A percentile compares a stretch with the other conserved stretches of the same genome.
These are phyloP conservation scores for Pleurotus tuoliensis DNA, from an alignment of 768 basidiomycete genomes.

Conservation along the genomic window DNA sequence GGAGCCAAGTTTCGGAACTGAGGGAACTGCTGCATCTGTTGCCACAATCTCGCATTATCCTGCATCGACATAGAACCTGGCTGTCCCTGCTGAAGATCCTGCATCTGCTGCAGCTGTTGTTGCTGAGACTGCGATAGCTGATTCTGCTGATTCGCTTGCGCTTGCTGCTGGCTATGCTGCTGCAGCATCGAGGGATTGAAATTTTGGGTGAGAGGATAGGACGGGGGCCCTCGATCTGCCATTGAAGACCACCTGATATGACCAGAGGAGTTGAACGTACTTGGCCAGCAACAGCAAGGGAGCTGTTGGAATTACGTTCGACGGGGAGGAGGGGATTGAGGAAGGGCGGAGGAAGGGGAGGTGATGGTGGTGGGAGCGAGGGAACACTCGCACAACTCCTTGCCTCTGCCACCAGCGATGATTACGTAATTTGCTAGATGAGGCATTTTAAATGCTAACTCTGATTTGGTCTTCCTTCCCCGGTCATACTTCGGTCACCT, in stretches of 20 bases:
- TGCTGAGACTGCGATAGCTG: constrained; percentile 34
- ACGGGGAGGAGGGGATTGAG: constrained; percentile 21
- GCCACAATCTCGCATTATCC: constrained; percentile 56
- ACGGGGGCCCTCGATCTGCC: constrained; percentile 60
- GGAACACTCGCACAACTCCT: constrained; percentile 22
- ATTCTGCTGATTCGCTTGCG: constrained; percentile 35
- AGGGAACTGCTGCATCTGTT: constrained; percentile 46
- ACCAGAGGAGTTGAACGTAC: constrained; percentile 16
- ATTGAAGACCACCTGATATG: constrained; percentile 32
- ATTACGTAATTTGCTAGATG: constrained; percentile 2
- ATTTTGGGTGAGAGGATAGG: constrained; percentile 32
- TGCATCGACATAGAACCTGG: constrained; percentile 32
- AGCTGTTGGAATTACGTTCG: constrained; percentile 6
- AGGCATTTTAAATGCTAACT: not conserved
- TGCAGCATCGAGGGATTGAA: constrained; percentile 44
- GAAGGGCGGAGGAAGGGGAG: constrained; percentile 19
- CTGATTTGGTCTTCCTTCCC: constrained; percentile 3
- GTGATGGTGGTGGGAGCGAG: constrained; percentile 59
- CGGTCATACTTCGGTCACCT: constrained; percentile 11
- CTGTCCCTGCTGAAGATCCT: constrained; percentile 38
- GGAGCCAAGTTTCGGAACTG: constrained; percentile 40
- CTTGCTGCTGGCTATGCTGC: constrained; percentile 38
- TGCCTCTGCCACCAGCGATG: constrained; percentile 4
- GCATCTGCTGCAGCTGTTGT: constrained; percentile 39
- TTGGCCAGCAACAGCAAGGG: constrained; percentile 1